These are phyloP conservation scores for Penicillium sclerotigenum DNA, from an alignment of 2,329 filamentous ascomycete genomes.

Conservation along the genomic window DNA sequence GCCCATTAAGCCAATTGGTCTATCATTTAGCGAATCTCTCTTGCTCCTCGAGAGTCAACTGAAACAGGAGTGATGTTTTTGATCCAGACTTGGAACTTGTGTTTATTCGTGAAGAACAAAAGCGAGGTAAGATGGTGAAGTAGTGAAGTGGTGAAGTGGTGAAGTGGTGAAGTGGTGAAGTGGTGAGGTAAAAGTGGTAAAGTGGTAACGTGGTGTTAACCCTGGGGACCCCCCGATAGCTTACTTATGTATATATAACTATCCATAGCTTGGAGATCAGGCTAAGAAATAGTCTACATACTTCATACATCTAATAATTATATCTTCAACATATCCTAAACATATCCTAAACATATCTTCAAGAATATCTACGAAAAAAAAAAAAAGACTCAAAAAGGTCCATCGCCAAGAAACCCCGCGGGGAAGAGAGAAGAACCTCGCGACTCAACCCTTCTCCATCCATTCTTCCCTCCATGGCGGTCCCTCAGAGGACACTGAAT, in stretches of 20 bases:
- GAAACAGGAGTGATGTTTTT: not conserved
- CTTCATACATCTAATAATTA: not conserved
- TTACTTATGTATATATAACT: not conserved
- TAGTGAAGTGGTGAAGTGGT: not conserved
- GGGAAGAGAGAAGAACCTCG: slow-evolving; percentile 6
- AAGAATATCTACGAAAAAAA: not conserved
- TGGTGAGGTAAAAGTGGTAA: not conserved
- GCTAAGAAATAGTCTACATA: not conserved
- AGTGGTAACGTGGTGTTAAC: not conserved
- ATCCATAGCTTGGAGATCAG: not conserved
- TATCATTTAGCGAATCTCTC: not conserved
- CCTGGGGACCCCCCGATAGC: not conserved
- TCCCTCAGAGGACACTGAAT: slow-evolving; percentile 85
- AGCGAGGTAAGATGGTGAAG: not conserved
- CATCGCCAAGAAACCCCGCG: slow-evolving; percentile 11
- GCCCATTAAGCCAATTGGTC: not conserved
- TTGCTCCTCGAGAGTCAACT: not conserved
- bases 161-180: not conserved
- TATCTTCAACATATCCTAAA: no score
- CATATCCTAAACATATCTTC: not conserved
- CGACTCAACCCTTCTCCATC: not conserved
- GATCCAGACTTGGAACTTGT: not conserved
- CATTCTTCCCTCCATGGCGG: slow-evolving; percentile 45
- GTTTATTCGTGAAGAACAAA: not conserved
- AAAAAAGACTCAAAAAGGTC: not conserved